Conservation (phyloP, 257 asterid genomes). For the Misopates orontium region DNA sequence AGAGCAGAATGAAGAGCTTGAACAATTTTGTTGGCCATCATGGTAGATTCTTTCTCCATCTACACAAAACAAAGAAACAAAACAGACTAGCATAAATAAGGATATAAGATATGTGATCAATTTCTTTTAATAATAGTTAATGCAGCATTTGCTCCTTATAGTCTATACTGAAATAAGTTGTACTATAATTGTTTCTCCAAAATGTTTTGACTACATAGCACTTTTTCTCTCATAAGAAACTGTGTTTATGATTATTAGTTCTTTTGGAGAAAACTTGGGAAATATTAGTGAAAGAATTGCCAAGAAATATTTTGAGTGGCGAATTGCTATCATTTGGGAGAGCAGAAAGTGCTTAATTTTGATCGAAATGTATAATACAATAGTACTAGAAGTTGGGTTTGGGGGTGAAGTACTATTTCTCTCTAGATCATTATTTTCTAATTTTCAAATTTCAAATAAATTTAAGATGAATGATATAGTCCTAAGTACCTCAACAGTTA, state of each 20-base stretch:
- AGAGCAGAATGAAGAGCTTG: slow-evolving; percentile 19
- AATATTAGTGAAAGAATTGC: slow-evolving; percentile 12
- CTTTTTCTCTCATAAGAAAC: too few species aligned
- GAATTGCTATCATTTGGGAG: background rate
- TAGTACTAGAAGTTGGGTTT: background rate
- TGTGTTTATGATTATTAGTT: background rate
- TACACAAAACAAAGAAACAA: background rate
- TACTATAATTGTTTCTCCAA: too few species aligned
- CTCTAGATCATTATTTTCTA: too few species aligned
- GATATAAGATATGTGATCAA: too few species aligned
- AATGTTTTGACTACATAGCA: too few species aligned
- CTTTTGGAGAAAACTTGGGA: too few species aligned
- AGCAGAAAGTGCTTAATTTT: background rate
- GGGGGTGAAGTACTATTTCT: background rate
- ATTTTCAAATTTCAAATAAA: too few species aligned
- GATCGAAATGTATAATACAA: background rate
- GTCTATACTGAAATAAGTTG: too few species aligned
- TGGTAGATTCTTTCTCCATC: slow-evolving; percentile 42
- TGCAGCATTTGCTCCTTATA: too few species aligned
- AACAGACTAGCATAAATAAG: too few species aligned
- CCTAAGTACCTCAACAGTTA: slow-evolving; percentile 33
- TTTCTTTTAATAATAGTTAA: too few species aligned
- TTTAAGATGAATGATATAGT: too few species aligned
- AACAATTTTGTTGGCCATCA: slow-evolving; percentile 24
- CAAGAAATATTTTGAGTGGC: slow-evolving; percentile 24